Evolutionary conservation across 2,329 filamentous ascomycete genomes (phyloP).

Genomic region (Microascus cirrosus): DNA sequence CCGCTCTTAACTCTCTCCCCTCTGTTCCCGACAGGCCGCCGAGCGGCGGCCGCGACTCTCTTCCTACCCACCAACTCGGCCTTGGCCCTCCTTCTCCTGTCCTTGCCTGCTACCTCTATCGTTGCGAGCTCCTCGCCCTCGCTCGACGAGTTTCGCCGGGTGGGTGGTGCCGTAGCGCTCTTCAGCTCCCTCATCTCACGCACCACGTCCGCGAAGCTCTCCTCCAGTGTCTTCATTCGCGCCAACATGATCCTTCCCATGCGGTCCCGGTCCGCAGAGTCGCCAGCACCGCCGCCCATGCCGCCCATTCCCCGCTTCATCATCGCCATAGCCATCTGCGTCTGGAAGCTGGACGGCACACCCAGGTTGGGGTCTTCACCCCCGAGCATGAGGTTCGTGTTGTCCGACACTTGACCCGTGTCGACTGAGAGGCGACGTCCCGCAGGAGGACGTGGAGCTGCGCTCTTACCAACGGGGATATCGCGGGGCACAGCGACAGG

Average conservation of each 20-base stretch:
- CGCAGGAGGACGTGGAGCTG: constrained; percentile 11
- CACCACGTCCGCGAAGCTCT: constrained; percentile 80
- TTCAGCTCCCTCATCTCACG: constrained; percentile 62
- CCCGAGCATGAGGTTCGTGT: constrained; percentile 41
- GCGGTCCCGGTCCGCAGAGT: constrained; percentile 44
- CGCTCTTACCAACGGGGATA: background rate
- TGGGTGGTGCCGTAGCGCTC: constrained; percentile 33
- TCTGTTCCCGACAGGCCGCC: constrained; percentile 21
- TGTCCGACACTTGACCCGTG: constrained; percentile 62
- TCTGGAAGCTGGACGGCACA: constrained; percentile 67
- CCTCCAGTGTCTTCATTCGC: constrained; percentile 86
- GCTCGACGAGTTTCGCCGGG: constrained; percentile 39
- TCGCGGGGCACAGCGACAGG: constrained; percentile 3
- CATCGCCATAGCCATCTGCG: constrained; percentile 65
- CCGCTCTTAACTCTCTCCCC: background rate
- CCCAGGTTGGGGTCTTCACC: constrained; percentile 50
- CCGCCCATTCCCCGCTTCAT: constrained; percentile 43
- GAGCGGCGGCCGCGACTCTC: constrained; percentile 13
- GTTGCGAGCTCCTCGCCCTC: constrained; percentile 19
- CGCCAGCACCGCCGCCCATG: constrained; percentile 23
- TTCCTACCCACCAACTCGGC: constrained; percentile 8
- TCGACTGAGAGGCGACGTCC: constrained; percentile 48
- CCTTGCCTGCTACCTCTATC: constrained; percentile 22
- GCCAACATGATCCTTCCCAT: constrained; percentile 76
- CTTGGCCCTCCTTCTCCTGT: constrained; percentile 14